phyloP scores from a whole-genome alignment of 2,329 filamentous ascomycete genomes.

The Trichophyton verrucosum region DNA sequence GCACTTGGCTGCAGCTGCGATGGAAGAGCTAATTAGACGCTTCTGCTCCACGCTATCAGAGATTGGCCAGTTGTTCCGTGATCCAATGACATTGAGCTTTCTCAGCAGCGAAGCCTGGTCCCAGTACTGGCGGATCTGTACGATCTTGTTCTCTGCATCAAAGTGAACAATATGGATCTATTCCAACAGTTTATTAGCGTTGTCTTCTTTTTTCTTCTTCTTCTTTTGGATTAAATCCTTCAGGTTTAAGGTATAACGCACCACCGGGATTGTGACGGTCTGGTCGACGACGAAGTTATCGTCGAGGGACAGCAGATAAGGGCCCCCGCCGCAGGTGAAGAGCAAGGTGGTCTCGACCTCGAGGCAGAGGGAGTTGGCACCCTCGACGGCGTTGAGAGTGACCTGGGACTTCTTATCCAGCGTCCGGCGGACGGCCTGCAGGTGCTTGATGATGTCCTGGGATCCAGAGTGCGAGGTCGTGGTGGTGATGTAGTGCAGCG shows the following conservation, averaged over 20 bases:
- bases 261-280: constrained; percentile 65
- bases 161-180: constrained; percentile 84
- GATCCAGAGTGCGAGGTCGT: constrained; percentile 60
- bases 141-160: constrained; percentile 62
- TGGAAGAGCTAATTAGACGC: constrained; percentile 54
- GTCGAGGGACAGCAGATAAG: constrained; percentile 77
- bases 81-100: constrained; percentile 86
- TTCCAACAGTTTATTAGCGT: background rate
- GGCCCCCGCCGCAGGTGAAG: constrained; percentile 68
- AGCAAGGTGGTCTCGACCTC: constrained; percentile 76
- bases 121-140: constrained; percentile 83
- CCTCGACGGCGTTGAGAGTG: constrained; percentile 61
- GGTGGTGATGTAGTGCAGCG: constrained; percentile 81
- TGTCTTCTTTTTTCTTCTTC: background rate
- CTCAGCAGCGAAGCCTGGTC: constrained; percentile 89
- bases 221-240: background rate
- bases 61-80: constrained; percentile 88
- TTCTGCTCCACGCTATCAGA: constrained; percentile 74
- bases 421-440: constrained; percentile 56
- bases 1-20: constrained; percentile 7
- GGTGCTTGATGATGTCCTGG: constrained; percentile 69
- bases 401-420: constrained; percentile 75
- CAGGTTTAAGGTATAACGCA: constrained; percentile 38
- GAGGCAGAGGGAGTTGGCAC: constrained; percentile 53
- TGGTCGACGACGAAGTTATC: constrained; percentile 88